phyloP scores from a whole-genome alignment of 2,329 filamentous ascomycete genomes.

The Coniochaeta sp. region DNA sequence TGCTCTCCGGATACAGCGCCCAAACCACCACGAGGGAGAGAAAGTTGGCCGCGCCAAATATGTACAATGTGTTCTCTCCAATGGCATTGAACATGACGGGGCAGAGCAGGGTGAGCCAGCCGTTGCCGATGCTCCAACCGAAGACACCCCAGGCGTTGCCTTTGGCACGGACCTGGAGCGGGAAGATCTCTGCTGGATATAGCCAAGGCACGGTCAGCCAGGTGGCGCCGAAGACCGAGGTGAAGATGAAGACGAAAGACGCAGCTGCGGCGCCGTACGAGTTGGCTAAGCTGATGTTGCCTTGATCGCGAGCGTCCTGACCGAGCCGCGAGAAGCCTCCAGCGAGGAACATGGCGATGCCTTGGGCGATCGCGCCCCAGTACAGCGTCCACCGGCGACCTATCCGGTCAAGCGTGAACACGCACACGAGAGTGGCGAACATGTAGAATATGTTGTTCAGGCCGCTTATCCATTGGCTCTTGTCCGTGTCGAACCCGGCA shows the following conservation, averaged over 20 bases:
- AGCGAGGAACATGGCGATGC: constrained; percentile 55
- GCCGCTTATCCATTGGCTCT: constrained; percentile 58
- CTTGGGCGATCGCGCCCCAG: constrained; percentile 58
- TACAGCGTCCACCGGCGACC: constrained; percentile 63
- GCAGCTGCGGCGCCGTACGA: constrained; percentile 21
- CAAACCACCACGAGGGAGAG: constrained; percentile 62
- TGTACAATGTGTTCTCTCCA: constrained; percentile 64
- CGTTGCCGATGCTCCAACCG: constrained; percentile 68
- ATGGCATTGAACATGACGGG: constrained; percentile 56
- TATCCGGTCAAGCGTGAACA: constrained; percentile 63
- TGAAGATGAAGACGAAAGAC: constrained; percentile 32
- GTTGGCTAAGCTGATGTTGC: constrained; percentile 18
- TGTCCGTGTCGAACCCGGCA: constrained; percentile 53
- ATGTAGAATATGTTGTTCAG: constrained; percentile 43
- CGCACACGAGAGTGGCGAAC: constrained; percentile 60
- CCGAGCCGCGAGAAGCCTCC: constrained; percentile 31
- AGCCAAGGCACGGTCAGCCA: constrained; percentile 42
- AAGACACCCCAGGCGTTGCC: constrained; percentile 72
- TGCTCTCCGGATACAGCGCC: constrained; percentile 68
- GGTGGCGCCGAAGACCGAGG: constrained; percentile 30
- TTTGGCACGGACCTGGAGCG: constrained; percentile 60
- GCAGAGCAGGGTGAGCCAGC: constrained; percentile 32
- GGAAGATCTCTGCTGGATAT: constrained; percentile 68
- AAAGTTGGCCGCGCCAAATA: constrained; percentile 62
- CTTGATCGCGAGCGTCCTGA: constrained; percentile 46